phyloP scores from a whole-genome alignment of 306 rosid species.

The Acacia acuminata region DNA sequence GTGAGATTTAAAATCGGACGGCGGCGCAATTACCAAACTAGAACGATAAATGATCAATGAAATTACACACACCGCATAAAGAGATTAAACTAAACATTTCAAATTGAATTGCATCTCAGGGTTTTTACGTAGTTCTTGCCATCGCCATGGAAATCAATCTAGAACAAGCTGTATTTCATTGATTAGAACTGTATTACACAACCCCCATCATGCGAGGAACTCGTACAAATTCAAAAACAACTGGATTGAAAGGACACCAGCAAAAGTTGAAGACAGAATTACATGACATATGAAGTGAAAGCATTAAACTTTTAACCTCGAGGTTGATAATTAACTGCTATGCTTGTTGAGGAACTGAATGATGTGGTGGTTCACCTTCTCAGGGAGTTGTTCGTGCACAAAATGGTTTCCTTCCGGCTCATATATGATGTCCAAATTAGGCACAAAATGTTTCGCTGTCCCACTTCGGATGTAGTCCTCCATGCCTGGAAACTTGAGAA shows the following conservation, averaged over 20 bases:
- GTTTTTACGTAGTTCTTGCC: neutral
- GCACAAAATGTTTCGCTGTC: constrained; percentile 49
- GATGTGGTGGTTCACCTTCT: constrained; percentile 56
- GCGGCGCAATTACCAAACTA: no score
- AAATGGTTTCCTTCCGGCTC: constrained; percentile 61
- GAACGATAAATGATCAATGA: neutral
- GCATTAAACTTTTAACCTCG: neutral
- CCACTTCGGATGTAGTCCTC: constrained; percentile 58
- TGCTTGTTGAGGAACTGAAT: constrained; percentile 53
- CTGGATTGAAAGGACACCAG: constrained; percentile 1
- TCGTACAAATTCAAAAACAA: neutral
- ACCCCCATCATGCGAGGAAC: neutral
- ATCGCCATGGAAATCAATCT: neutral
- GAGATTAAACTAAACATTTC: neutral
- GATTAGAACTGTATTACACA: neutral
- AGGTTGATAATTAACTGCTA: constrained; percentile 27
- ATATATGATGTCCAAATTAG: constrained; percentile 46
- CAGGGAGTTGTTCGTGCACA: constrained; percentile 58
- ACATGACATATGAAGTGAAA: neutral
- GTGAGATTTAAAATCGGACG: neutral
- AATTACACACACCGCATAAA: neutral
- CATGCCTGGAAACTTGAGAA: constrained; percentile 47
- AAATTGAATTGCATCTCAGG: neutral
- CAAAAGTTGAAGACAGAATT: neutral
- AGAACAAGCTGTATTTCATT: neutral